Percentiles rank a stretch among this genome's conserved stretches.
phyloP scores from a whole-genome alignment of 2,329 filamentous ascomycete genomes.

The Exophiala mesophila region DNA sequence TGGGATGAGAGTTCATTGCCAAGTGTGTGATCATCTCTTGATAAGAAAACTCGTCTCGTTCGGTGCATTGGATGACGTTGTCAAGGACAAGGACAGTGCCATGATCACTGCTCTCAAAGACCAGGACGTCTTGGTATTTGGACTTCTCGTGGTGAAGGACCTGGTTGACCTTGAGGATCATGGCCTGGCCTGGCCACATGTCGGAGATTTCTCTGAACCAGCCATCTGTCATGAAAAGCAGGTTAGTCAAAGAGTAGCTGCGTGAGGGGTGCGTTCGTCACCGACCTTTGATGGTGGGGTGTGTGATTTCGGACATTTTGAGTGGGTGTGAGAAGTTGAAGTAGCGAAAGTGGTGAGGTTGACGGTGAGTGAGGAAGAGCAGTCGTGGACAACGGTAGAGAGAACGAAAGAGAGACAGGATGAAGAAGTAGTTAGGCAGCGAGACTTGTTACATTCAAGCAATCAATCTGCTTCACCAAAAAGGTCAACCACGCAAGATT shows the following conservation, averaged over 20 bases:
- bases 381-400: no score
- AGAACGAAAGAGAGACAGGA: no score
- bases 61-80: slow-evolving; percentile 98
- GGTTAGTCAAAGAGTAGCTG: neutral
- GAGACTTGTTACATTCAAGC: no score
- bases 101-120: slow-evolving; percentile 97
- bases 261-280: slow-evolving; percentile 7
- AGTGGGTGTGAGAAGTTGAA: neutral
- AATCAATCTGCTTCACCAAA: no score
- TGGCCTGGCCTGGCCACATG: slow-evolving; percentile 99
- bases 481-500: no score
- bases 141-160: slow-evolving; percentile 98
- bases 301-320: slow-evolving; percentile 63
- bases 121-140: slow-evolving; percentile 97
- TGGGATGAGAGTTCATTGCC: slow-evolving; percentile 95
- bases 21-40: slow-evolving; percentile 99
- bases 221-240: slow-evolving; percentile 86
- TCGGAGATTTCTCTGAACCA: slow-evolving; percentile 99
- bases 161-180: slow-evolving; percentile 97
- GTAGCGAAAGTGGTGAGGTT: neutral
- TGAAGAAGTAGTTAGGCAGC: no score
- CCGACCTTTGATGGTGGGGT: slow-evolving; percentile 72
- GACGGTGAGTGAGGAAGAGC: no score
- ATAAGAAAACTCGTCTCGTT: slow-evolving; percentile 94
- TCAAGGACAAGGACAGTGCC: slow-evolving; percentile 94